Conservation (phyloP, 2,329 filamentous ascomycete species). For the Hortaea werneckii region DNA sequence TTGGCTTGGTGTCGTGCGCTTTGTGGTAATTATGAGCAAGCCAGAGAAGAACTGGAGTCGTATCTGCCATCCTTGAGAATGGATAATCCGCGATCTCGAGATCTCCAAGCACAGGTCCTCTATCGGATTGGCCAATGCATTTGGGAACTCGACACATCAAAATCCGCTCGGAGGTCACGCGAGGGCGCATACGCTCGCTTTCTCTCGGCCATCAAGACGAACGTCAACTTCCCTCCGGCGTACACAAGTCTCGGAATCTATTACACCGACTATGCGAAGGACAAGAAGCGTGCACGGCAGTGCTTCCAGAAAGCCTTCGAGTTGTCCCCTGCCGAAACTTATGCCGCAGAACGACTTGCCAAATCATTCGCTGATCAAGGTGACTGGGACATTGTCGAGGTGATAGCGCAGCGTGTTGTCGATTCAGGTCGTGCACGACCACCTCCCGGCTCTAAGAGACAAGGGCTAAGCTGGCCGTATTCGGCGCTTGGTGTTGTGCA, state of each 20-base stretch:
- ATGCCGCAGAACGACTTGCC: slow-evolving; percentile 79
- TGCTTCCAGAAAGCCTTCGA: slow-evolving; percentile 97
- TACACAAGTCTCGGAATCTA: slow-evolving; percentile 87
- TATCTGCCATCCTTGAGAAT: slow-evolving; percentile 57
- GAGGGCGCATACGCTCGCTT: slow-evolving; percentile 76
- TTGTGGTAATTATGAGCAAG: slow-evolving; percentile 61
- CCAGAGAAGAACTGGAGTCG: slow-evolving; percentile 58
- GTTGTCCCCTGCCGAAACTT: slow-evolving; percentile 73
- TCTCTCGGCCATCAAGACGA: slow-evolving; percentile 71
- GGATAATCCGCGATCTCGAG: slow-evolving; percentile 49
- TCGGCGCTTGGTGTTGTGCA: slow-evolving; percentile 89
- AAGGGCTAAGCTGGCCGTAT: slow-evolving; percentile 91
- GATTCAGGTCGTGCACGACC: slow-evolving; percentile 90
- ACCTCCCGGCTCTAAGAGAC: slow-evolving; percentile 83
- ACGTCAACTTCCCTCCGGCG: slow-evolving; percentile 77
- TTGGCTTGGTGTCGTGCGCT: slow-evolving; percentile 87
- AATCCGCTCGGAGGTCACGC: slow-evolving; percentile 65
- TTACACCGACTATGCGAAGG: slow-evolving; percentile 82
- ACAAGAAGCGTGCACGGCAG: slow-evolving; percentile 74
- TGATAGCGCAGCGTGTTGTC: slow-evolving; percentile 79
- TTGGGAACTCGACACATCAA: slow-evolving; percentile 73
- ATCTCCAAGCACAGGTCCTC: slow-evolving; percentile 74
- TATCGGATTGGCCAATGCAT: slow-evolving; percentile 80
- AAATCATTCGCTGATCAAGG: slow-evolving; percentile 76
- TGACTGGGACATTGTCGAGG: slow-evolving; percentile 94